A percentile compares a stretch with the other conserved stretches of the same genome.
These are phyloP conservation scores for Sclerotiophoma versabilis DNA, from an alignment of 2,329 filamentous ascomycete genomes.

Conservation along the genomic window DNA sequence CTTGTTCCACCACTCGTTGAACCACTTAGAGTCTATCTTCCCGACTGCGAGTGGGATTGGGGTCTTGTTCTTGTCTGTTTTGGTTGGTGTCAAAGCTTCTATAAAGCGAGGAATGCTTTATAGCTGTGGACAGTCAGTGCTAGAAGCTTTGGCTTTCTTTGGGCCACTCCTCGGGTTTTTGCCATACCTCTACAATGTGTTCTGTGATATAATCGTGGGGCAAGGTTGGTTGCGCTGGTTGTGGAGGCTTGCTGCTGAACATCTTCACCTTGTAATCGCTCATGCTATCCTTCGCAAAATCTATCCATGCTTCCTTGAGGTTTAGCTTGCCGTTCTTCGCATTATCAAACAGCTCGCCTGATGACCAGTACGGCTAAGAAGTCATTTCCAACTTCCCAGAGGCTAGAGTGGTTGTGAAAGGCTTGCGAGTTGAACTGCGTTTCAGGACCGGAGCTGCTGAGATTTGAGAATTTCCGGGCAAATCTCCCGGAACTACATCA, in stretches of 20 bases:
- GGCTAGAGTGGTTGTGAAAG: background rate
- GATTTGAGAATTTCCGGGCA: background rate
- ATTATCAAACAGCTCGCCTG: background rate
- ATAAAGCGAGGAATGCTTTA: constrained; percentile 4
- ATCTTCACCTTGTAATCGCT: constrained; percentile 1
- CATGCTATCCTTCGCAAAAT: constrained; percentile 1
- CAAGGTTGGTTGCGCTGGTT: constrained; percentile 1
- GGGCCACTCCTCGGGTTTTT: background rate
- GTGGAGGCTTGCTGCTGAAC: constrained; percentile 2
- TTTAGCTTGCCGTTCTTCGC: background rate
- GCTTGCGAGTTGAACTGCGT: constrained; percentile 2
- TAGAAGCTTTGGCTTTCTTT: constrained; percentile 4
- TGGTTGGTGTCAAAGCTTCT: constrained; percentile 4
- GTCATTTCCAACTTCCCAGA: constrained; percentile 1
- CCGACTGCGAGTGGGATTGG: constrained; percentile 1
- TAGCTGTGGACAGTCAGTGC: constrained; percentile 4
- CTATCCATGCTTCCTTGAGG: constrained; percentile 5
- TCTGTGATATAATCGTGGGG: constrained; percentile 7
- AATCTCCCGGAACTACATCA: constrained; percentile 1
- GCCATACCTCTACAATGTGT: constrained; percentile 7
- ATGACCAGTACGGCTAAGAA: background rate
- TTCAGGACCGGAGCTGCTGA: background rate
- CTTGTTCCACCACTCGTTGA: constrained; percentile 4
- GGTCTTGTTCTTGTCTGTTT: constrained; percentile 4
- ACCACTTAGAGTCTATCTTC: constrained; percentile 2